phyloP scores from a whole-genome alignment of 805 yeast species.

The Candida pseudofarinosa region DNA sequence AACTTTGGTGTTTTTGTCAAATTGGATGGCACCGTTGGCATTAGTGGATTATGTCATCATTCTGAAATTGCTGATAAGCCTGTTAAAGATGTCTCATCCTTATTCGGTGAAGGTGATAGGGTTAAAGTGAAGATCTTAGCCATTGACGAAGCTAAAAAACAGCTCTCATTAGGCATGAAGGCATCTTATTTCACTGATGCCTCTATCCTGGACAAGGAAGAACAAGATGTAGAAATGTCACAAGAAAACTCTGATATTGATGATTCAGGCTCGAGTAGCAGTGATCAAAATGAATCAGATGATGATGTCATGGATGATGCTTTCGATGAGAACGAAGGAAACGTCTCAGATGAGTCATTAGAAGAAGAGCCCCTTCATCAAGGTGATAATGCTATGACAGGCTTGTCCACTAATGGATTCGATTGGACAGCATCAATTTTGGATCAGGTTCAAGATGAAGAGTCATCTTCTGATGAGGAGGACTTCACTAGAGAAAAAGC shows the following conservation, averaged over 20 bases:
- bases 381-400: constrained; percentile 31
- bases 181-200: constrained; percentile 71
- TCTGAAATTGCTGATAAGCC: constrained; percentile 75
- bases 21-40: constrained; percentile 66
- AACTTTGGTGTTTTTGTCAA: constrained; percentile 91
- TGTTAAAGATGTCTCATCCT: constrained; percentile 52
- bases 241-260: constrained; percentile 20
- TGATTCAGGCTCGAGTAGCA: constrained; percentile 17
- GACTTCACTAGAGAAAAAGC: constrained; percentile 53
- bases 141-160: constrained; percentile 61
- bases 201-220: constrained; percentile 19
- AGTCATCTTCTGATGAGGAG: constrained; percentile 51
- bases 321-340: constrained; percentile 23
- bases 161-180: constrained; percentile 86
- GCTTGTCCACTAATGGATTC: constrained; percentile 80
- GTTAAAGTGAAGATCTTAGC: constrained; percentile 80
- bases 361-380: constrained; percentile 22
- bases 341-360: constrained; percentile 22
- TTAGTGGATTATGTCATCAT: constrained; percentile 85
- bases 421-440: constrained; percentile 94
- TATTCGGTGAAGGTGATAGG: constrained; percentile 86
- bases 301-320: constrained; percentile 38
- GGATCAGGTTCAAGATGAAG: constrained; percentile 68
- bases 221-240: constrained; percentile 11
- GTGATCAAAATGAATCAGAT: constrained; percentile 21